phyloP scores from a whole-genome alignment of 169 alveolate species.

The Plasmodium billcollinsi region DNA sequence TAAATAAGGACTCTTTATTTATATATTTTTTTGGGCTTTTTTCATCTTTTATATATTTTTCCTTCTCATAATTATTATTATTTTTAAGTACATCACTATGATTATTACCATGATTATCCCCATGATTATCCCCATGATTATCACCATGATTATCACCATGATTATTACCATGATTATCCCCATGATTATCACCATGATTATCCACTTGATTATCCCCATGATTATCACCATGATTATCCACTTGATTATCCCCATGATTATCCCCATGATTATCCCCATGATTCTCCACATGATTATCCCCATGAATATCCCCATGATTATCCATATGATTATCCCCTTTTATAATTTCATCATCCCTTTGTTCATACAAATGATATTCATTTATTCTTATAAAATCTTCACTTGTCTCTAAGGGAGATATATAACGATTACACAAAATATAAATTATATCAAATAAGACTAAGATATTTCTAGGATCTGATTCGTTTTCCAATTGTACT shows the following conservation, averaged over 20 bases:
- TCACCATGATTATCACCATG: no score
- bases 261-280: neutral
- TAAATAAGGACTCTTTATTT: conserved; percentile 8
- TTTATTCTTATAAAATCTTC: neutral
- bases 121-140: no score
- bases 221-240: no score
- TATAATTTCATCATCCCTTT: neutral
- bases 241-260: no score
- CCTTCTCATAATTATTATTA: neutral
- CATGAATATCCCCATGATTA: no score
- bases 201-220: no score
- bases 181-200: neutral
- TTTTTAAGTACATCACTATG: neutral
- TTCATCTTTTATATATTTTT: neutral
- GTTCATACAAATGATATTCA: neutral
- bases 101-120: neutral
- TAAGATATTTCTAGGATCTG: conserved; percentile 55
- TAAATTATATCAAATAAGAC: conserved; percentile 49
- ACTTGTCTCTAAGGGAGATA: conserved; percentile 1
- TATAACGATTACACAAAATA: conserved; percentile 23
- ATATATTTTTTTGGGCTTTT: neutral
- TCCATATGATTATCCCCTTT: neutral
- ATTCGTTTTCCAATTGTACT: conserved; percentile 64
- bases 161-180: neutral
- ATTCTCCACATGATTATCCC: neutral